These are phyloP conservation scores for Cutaneotrichosporon sp. DNA, from an alignment of 1,284 basidiomycete species.

Conservation along the genomic window DNA sequence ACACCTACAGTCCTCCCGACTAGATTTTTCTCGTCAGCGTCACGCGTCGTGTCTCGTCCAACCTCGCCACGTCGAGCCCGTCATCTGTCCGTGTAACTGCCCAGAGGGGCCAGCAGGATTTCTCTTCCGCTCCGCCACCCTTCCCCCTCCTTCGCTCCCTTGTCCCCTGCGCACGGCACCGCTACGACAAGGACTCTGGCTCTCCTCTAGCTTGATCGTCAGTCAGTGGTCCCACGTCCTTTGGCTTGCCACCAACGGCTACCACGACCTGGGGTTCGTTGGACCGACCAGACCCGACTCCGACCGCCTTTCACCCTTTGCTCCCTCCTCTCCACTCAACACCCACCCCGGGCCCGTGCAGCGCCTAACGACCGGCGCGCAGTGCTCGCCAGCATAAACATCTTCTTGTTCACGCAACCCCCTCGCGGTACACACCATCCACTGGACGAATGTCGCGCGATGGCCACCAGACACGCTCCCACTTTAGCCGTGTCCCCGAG, in stretches of 20 bases:
- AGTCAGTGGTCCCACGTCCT: neutral
- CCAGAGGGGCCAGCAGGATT: neutral
- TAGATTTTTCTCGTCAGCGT: neutral
- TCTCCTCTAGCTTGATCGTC: neutral
- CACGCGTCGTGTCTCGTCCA: neutral
- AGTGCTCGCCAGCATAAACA: neutral
- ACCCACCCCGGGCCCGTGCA: neutral
- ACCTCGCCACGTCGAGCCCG: neutral
- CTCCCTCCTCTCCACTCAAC: neutral
- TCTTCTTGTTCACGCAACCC: constrained; percentile 6
- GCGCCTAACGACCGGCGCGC: neutral
- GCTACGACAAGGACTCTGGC: neutral
- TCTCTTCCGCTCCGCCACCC: neutral
- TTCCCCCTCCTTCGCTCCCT: neutral
- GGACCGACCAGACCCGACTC: neutral
- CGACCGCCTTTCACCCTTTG: neutral
- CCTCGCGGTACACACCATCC: neutral
- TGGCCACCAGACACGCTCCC: constrained; percentile 9
- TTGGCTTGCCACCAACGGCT: neutral
- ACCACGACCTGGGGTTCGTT: neutral
- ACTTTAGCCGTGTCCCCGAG: constrained; percentile 14
- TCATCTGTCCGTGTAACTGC: neutral
- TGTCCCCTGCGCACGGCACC: neutral
- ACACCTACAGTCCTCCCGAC: neutral
- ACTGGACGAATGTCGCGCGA: constrained; percentile 8